Conservation (phyloP, 2,329 filamentous ascomycete genomes). For the Alternaria consortialis region DNA sequence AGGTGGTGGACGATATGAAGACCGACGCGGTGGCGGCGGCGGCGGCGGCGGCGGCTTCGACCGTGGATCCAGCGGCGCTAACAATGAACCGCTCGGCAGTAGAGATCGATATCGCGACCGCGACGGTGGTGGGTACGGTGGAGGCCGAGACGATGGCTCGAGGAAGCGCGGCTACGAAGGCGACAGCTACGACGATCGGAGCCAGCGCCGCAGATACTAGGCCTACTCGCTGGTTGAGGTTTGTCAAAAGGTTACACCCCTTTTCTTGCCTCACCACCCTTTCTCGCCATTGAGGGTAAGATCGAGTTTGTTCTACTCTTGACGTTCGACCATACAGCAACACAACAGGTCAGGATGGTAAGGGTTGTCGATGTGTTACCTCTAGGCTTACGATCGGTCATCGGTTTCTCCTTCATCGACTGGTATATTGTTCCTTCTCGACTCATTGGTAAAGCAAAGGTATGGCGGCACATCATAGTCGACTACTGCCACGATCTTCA, state of each 20-base stretch:
- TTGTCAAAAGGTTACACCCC: constrained; percentile 51
- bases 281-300: constrained; percentile 50
- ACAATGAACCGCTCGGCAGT: constrained; percentile 81
- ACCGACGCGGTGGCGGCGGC: constrained; percentile 27
- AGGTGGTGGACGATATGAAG: constrained; percentile 29
- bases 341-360: constrained; percentile 37
- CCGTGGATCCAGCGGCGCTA: constrained; percentile 72
- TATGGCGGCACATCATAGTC: neutral
- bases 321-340: constrained; percentile 23
- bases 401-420: neutral
- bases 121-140: constrained; percentile 33
- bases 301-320: constrained; percentile 30
- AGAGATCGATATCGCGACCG: constrained; percentile 58
- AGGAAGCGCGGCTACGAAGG: constrained; percentile 68
- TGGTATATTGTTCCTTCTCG: neutral
- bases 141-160: constrained; percentile 53
- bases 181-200: constrained; percentile 79
- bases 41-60: constrained; percentile 34
- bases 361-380: constrained; percentile 17
- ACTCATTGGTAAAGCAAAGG: neutral
- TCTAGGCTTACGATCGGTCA: neutral
- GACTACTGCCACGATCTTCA: neutral
- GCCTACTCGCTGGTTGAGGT: constrained; percentile 35
- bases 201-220: constrained; percentile 68
- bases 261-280: constrained; percentile 42